Evolutionary conservation across 345 rosid species (phyloP).

Genomic region (Populus alba): DNA sequence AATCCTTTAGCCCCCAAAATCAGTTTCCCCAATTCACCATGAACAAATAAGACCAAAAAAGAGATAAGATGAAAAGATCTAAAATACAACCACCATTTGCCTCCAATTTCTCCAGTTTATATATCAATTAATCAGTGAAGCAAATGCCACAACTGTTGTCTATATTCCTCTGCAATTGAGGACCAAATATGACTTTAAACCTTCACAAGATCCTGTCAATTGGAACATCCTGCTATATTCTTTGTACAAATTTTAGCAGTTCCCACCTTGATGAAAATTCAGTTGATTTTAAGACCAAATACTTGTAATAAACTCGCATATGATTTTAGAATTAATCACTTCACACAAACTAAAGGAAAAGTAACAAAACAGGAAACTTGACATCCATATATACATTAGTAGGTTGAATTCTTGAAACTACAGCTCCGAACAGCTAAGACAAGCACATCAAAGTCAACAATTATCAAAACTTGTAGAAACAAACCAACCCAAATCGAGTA

Average conservation of each 20-base stretch:
- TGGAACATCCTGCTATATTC: neutral
- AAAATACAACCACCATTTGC: neutral
- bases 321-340: neutral
- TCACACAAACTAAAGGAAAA: neutral
- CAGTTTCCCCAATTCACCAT: neutral
- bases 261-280: neutral
- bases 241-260: neutral
- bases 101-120: neutral
- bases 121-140: no score
- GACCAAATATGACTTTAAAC: neutral
- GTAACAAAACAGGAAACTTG: neutral
- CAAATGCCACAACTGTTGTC: neutral
- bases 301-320: neutral
- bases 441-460: neutral
- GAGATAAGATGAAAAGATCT: neutral
- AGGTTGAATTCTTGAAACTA: neutral
- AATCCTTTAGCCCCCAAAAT: neutral
- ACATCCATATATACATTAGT: neutral
- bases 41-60: neutral
- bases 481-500: neutral
- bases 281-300: neutral
- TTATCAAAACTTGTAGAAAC: neutral
- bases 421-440: neutral
- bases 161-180: neutral
- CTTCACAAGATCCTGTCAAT: neutral